Evolutionary conservation across 106 monocot genomes (phyloP).

Genomic region (Ottelia alismoides): DNA sequence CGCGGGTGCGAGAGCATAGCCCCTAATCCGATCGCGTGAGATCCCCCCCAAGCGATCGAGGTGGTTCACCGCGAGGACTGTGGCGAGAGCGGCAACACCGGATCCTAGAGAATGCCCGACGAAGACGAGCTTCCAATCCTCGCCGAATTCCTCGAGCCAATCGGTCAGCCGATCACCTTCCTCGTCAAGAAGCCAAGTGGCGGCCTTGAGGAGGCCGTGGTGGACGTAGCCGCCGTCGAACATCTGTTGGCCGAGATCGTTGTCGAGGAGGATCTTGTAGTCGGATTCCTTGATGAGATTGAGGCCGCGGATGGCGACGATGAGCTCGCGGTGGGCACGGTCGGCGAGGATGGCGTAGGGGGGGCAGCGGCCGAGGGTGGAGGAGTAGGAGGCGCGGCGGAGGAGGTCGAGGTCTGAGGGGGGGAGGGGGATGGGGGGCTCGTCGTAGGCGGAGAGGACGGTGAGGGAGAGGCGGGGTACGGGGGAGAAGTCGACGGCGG

Average conservation of each 20-base stretch:
- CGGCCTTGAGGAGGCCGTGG: conserved; percentile 63
- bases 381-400: conserved; percentile 41
- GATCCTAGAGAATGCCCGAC: conserved; percentile 79
- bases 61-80: conserved; percentile 54
- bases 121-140: conserved; percentile 48
- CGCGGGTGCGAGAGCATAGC: conserved; percentile 75
- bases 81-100: conserved; percentile 70
- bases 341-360: conserved; percentile 75
- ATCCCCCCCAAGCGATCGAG: conserved; percentile 38
- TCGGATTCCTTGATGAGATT: conserved; percentile 60
- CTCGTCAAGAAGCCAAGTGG: conserved; percentile 46
- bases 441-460: no score
- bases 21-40: conserved; percentile 29
- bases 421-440: conserved; percentile 33
- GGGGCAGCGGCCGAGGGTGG: conserved; percentile 36
- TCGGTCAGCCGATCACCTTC: conserved; percentile 44
- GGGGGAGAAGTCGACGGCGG: no score
- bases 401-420: conserved; percentile 39
- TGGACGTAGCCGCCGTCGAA: conserved; percentile 62
- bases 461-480: no score
- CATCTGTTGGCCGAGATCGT: conserved; percentile 45
- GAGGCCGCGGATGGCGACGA: conserved; percentile 73
- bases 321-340: conserved; percentile 25
- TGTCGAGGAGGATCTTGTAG: conserved; percentile 59
- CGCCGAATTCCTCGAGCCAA: conserved; percentile 24